phyloP scores from a whole-genome alignment of 148 eudicot species.

The Cornus kousa region DNA sequence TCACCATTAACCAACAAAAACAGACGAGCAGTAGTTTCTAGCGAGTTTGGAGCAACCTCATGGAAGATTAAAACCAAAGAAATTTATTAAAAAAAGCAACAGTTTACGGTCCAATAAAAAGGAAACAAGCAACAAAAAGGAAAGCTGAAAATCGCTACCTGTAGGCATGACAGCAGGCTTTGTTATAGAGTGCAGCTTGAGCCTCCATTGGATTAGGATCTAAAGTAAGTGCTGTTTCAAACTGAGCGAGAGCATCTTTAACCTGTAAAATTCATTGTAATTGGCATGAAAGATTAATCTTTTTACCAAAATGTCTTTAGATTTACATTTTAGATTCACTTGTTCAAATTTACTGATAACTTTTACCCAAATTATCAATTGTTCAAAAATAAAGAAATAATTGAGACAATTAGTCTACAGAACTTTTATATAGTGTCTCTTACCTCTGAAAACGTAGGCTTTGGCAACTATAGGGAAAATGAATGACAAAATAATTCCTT shows the following conservation, averaged over 20 bases:
- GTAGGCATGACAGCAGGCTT: conserved; percentile 98
- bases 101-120: not conserved
- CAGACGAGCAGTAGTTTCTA: too few species aligned
- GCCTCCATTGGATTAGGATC: conserved; percentile 86
- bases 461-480: too few species aligned
- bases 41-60: too few species aligned
- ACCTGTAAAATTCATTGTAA: conserved; percentile 49
- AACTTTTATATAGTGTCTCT: too few species aligned
- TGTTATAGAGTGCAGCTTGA: conserved; percentile 99
- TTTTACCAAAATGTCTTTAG: not conserved
- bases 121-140: not conserved
- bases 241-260: conserved; percentile 80
- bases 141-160: conserved; percentile 43
- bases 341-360: not conserved
- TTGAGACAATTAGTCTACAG: too few species aligned
- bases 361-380: not conserved
- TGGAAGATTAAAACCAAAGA: not conserved
- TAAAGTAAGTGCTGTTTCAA: conserved; percentile 80
- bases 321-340: not conserved
- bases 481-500: too few species aligned
- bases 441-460: too few species aligned
- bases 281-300: not conserved
- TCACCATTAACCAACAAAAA: not conserved
- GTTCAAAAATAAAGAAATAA: not conserved
- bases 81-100: not conserved